phyloP scores from a whole-genome alignment of 1,284 basidiomycete species.

The Mrakiaceae sp. region DNA sequence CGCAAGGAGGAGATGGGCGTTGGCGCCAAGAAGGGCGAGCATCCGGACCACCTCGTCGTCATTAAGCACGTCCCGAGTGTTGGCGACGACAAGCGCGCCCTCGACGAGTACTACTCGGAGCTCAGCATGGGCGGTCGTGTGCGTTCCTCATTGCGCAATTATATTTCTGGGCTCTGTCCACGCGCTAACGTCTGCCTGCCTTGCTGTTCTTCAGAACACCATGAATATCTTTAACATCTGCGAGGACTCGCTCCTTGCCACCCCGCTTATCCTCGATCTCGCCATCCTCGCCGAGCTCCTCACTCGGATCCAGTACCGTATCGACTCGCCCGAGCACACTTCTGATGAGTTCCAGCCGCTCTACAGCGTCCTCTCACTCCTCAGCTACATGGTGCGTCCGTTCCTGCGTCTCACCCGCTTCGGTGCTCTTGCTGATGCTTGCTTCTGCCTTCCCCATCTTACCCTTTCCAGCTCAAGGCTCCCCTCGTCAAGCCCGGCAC shows the following conservation, averaged over 20 bases:
- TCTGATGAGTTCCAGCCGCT: constrained; percentile 53
- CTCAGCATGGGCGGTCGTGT: constrained; percentile 47
- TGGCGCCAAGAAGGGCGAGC: constrained; percentile 44
- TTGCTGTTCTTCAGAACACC: constrained; percentile 43
- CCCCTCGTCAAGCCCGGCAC: constrained; percentile 92
- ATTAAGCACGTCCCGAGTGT: constrained; percentile 65
- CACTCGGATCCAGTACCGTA: constrained; percentile 55
- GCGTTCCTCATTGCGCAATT: constrained; percentile 16
- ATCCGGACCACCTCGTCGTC: constrained; percentile 94
- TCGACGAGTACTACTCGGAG: constrained; percentile 98
- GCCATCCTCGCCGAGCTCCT: constrained; percentile 88
- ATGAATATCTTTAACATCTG: constrained; percentile 96
- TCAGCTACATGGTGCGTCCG: constrained; percentile 62
- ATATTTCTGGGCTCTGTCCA: neutral
- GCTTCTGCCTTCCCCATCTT: constrained; percentile 19
- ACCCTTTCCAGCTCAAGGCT: constrained; percentile 57
- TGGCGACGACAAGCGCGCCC: constrained; percentile 91
- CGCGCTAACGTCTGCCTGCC: neutral
- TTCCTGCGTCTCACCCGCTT: neutral
- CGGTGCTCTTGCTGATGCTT: neutral
- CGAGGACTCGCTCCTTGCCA: constrained; percentile 93
- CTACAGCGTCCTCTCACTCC: constrained; percentile 75
- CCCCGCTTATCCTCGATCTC: constrained; percentile 89
- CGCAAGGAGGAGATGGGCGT: constrained; percentile 50
- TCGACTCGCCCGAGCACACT: constrained; percentile 14